phyloP scores from a whole-genome alignment of 2,329 filamentous ascomycete genomes.

The Xylaria sp. region DNA sequence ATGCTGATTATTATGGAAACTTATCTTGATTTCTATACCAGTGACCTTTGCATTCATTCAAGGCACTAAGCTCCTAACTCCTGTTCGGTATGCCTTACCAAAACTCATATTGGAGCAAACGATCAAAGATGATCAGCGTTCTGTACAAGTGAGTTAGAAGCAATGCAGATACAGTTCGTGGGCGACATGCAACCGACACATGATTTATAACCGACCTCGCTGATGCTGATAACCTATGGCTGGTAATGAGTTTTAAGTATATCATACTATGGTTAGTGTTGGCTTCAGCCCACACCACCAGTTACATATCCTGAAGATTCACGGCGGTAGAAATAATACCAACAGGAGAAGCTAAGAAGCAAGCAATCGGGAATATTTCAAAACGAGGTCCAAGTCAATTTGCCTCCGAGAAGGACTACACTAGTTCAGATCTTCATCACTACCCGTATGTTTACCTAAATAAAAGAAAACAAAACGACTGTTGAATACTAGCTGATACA shows the following conservation, averaged over 20 bases:
- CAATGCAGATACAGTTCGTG: no score
- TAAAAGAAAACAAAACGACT: background rate
- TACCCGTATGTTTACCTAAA: background rate
- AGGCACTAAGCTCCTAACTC: background rate
- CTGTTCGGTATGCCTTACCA: background rate
- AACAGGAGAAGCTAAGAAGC: background rate
- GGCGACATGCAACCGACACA: no score
- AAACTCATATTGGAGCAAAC: background rate
- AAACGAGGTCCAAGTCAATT: background rate
- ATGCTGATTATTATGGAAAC: background rate
- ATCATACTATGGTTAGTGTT: no score
- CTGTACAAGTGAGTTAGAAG: no score
- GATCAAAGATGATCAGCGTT: no score
- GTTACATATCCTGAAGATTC: background rate
- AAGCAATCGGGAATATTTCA: background rate
- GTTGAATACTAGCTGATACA: background rate
- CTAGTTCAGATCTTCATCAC: background rate
- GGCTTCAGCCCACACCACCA: no score
- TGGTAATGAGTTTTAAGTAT: no score
- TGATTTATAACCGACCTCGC: no score
- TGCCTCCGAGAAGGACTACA: background rate
- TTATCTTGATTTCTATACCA: background rate
- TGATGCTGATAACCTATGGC: no score
- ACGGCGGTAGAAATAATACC: background rate
- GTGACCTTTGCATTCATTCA: background rate